phyloP scores from a whole-genome alignment of 176 grass and related monocot species.

The Thinopyrum elongatum region DNA sequence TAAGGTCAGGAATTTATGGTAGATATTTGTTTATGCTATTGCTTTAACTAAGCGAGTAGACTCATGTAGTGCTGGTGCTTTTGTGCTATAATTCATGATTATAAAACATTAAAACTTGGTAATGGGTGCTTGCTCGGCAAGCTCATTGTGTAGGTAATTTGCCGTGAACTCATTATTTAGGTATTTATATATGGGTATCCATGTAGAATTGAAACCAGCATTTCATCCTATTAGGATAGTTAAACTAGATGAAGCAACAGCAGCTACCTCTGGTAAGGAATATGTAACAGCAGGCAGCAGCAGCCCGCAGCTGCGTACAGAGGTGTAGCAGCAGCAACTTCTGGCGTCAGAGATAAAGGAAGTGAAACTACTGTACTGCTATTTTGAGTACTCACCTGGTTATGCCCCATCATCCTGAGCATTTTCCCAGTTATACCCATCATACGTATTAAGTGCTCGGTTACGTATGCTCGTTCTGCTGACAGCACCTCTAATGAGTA shows the following conservation, averaged over 20 bases:
- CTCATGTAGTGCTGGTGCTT: background rate
- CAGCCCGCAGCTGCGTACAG: background rate
- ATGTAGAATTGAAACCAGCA: too few species aligned
- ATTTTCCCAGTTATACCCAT: background rate
- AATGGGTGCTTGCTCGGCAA: background rate
- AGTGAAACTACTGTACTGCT: background rate
- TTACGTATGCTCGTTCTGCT: background rate
- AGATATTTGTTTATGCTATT: background rate
- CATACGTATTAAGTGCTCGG: background rate
- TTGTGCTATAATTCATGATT: background rate
- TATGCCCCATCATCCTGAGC: background rate
- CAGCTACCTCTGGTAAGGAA: background rate
- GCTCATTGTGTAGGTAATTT: background rate
- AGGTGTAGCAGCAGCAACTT: background rate
- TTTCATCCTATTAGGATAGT: background rate
- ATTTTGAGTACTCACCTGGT: background rate
- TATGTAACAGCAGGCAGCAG: background rate
- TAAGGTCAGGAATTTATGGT: background rate
- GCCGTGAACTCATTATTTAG: background rate
- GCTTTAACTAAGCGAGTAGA: background rate
- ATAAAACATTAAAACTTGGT: background rate
- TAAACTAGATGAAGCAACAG: background rate
- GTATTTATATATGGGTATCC: too few species aligned
- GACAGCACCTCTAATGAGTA: background rate
- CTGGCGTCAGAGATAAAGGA: background rate